Evolutionary conservation across 2,329 filamentous ascomycete species (phyloP).

Genomic region (Alternaria metachromatica): DNA sequence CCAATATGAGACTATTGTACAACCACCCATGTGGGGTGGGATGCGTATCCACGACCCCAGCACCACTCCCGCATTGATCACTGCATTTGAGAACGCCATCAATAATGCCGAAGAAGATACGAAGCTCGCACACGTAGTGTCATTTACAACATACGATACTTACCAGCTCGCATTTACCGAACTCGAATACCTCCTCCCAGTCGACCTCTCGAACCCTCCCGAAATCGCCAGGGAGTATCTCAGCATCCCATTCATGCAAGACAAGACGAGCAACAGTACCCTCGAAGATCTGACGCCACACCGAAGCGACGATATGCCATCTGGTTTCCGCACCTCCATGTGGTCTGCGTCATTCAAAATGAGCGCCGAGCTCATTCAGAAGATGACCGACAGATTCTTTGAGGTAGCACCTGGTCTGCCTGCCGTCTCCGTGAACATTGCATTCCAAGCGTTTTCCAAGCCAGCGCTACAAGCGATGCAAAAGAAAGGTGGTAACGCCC

Average conservation of each 20-base stretch:
- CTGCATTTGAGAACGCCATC: background rate
- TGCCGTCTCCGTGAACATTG: background rate
- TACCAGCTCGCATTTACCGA: background rate
- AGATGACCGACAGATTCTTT: background rate
- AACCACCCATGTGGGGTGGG: background rate
- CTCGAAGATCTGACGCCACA: background rate
- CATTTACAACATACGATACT: background rate
- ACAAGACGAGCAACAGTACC: background rate
- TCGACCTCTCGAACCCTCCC: background rate
- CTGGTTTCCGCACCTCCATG: background rate
- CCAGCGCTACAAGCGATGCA: background rate
- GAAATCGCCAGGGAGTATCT: background rate
- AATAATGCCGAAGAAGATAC: background rate
- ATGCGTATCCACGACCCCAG: background rate
- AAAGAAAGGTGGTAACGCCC: background rate
- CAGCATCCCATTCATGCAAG: background rate
- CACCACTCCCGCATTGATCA: background rate
- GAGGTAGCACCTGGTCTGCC: background rate
- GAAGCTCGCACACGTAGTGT: background rate
- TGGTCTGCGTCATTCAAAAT: background rate
- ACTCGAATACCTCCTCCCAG: background rate
- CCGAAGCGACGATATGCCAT: background rate
- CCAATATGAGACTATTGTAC: background rate
- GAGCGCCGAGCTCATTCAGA: background rate
- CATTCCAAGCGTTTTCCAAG: background rate